phyloP scores from a whole-genome alignment of 176 grass and related monocot genomes.

The Elaeis guineensis region DNA sequence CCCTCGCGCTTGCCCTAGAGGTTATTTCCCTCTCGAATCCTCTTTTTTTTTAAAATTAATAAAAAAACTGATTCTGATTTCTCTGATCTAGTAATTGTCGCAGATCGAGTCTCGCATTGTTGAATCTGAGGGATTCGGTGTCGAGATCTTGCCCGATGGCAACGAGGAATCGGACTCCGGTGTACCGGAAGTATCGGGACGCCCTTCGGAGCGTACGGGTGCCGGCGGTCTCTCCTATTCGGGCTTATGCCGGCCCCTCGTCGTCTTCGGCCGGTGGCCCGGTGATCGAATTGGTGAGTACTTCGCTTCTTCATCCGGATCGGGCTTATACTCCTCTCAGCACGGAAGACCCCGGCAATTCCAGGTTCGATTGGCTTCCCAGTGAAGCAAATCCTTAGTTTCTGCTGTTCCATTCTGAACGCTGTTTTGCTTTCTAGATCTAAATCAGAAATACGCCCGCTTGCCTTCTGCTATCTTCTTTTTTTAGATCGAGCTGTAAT shows the following conservation, averaged over 20 bases:
- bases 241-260: constrained; percentile 4
- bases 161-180: constrained; percentile 34
- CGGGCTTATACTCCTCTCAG: constrained; percentile 34
- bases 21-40: too few relatives aligned
- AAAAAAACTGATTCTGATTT: too few relatives aligned
- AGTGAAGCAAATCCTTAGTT: too few relatives aligned
- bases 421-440: too few relatives aligned
- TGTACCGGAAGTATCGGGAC: constrained; percentile 39
- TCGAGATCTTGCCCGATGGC: constrained; percentile 17
- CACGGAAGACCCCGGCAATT: constrained; percentile 36
- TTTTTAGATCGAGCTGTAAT: too few relatives aligned
- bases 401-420: too few relatives aligned
- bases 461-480: too few relatives aligned
- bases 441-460: too few relatives aligned
- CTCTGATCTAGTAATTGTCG: too few relatives aligned
- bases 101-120: constrained; percentile 2
- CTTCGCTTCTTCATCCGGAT: constrained; percentile 32
- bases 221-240: constrained; percentile 7
- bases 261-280: constrained; percentile 3
- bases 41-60: too few relatives aligned
- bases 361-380: constrained; percentile 18
- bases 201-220: constrained; percentile 30
- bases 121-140: neutral
- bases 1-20: too few relatives aligned
- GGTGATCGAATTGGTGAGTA: constrained; percentile 31